A percentile compares a stretch with the other conserved stretches of the same genome.
Evolutionary conservation across 116 monocot genomes (phyloP).

Genomic region (Papilionanthe hybrid): DNA sequence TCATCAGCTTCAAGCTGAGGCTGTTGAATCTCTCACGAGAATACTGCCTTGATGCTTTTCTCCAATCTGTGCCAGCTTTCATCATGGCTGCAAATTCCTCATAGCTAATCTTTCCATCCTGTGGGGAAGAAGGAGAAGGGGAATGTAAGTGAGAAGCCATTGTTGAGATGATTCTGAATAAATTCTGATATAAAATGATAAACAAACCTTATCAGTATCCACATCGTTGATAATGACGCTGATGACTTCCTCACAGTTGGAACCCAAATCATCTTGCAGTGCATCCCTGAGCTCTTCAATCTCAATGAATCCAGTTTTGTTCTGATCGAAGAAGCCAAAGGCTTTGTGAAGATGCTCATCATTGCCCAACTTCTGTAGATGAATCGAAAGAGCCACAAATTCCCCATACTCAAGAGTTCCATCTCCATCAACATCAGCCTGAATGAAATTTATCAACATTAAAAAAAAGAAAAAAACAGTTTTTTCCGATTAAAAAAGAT

Average conservation of each 20-base stretch:
- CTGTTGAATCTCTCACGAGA: slow-evolving; percentile 28
- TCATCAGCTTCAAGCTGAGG: slow-evolving; percentile 31
- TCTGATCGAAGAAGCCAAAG: slow-evolving; percentile 41
- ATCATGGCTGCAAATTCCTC: slow-evolving; percentile 42
- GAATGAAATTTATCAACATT: background rate
- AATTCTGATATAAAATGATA: background rate
- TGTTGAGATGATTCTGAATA: background rate
- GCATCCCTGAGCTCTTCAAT: slow-evolving; percentile 38
- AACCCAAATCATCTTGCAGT: slow-evolving; percentile 29
- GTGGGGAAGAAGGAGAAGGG: background rate
- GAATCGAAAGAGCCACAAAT: slow-evolving; percentile 47
- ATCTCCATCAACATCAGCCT: slow-evolving; percentile 48
- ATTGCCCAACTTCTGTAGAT: slow-evolving; percentile 32
- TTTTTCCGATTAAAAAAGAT: background rate
- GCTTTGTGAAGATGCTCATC: slow-evolving; percentile 45
- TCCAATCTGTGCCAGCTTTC: slow-evolving; percentile 47
- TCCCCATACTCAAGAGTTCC: slow-evolving; percentile 43
- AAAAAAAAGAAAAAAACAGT: background rate
- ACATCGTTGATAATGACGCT: slow-evolving; percentile 43
- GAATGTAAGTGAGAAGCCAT: background rate
- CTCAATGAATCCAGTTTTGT: slow-evolving; percentile 45
- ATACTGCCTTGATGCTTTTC: slow-evolving; percentile 35
- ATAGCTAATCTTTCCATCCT: slow-evolving; percentile 42
- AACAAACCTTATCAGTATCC: slow-evolving; percentile 42
- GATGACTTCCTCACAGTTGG: slow-evolving; percentile 32